These are phyloP conservation scores for Berberis vulgaris DNA, from an alignment of 164 flowering plant species.

Conservation along the genomic window DNA sequence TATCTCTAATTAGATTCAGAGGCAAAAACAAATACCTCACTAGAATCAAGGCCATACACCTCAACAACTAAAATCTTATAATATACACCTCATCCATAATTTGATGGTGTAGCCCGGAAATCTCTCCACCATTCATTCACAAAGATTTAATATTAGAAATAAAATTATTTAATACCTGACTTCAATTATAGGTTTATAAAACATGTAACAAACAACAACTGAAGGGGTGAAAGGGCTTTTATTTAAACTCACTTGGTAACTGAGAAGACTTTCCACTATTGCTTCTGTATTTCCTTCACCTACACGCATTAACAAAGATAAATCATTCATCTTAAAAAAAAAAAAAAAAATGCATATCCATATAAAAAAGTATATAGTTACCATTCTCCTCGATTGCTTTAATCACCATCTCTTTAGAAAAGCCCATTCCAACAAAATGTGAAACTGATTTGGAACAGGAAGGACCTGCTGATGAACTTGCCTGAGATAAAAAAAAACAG, in stretches of 20 bases:
- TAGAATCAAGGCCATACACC: too few species aligned
- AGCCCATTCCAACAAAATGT: conserved; percentile 74
- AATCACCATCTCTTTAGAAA: conserved; percentile 39
- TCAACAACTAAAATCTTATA: too few species aligned
- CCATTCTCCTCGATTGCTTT: conserved; percentile 70
- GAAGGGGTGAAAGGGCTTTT: background rate
- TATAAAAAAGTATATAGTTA: conserved; percentile 13
- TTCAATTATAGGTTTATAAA: background rate
- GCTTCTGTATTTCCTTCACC: conserved; percentile 44
- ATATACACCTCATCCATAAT: too few species aligned
- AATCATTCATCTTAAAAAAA: background rate
- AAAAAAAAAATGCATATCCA: background rate
- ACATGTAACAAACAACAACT: background rate
- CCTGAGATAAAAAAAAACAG: conserved; percentile 23
- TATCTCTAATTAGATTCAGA: too few species aligned
- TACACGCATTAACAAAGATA: conserved; percentile 16
- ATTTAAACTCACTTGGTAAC: conserved; percentile 42
- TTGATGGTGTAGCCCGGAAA: too few species aligned
- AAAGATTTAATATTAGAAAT: too few species aligned
- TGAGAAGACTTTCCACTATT: conserved; percentile 48
- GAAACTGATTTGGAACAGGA: conserved; percentile 36
- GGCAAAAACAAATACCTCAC: too few species aligned
- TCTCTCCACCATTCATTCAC: background rate
- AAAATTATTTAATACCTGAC: background rate
- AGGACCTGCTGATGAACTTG: conserved; percentile 42